Evolutionary conservation across 176 grass and related monocot genomes (phyloP), one percentile per base, ranked within the genome.

Genomic region (Eremochloa ophiuroides): DNA sequence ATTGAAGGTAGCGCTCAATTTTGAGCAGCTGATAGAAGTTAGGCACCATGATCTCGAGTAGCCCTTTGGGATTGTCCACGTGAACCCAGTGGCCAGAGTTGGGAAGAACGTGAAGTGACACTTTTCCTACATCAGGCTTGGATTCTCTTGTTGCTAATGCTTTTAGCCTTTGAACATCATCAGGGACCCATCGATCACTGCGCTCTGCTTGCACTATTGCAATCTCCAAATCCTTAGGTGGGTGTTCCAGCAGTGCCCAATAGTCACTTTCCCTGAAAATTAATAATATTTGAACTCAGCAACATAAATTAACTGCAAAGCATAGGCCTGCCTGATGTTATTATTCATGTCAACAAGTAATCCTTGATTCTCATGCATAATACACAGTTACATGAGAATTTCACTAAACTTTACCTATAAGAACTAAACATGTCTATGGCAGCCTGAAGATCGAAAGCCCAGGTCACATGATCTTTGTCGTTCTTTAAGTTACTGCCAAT

Each of bases 21-120:
- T 85, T 74, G 41, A 73, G 31, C 69, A 29, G 30, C 15, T 35
- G 79, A 85, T 44, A 87, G 62, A 66, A 99, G 78, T 90, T 89
- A 13, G 93, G 87, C 16, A 42, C 85, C 85, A 95, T 89, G 41
- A 99, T 95, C 50, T 96, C 91, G 17, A 95, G 90, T 29, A 99
- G 84, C 39, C 93, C 93, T 78, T 91, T 96, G 34, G 91, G 93
- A 64, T 99, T 99, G 84, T 99, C 97, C 51, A 95, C 91, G 26
- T 99, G 97, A 79, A 96, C 93, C 97, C 97, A 99, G 46, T 99
- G 97, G 61, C 97, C 87, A 20, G 96, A 94, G 60, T 88, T 95
- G 60, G 90, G 93, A 27, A 99, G 89, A 71, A 93, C 35, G 48
- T 99, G 87, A 63, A 86, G 69, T 42, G 84, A 93, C 76, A 95